Base-by-base conservation (phyloP, 2,329 filamentous ascomycete species). In the Trichoderma guizhouense region DNA sequence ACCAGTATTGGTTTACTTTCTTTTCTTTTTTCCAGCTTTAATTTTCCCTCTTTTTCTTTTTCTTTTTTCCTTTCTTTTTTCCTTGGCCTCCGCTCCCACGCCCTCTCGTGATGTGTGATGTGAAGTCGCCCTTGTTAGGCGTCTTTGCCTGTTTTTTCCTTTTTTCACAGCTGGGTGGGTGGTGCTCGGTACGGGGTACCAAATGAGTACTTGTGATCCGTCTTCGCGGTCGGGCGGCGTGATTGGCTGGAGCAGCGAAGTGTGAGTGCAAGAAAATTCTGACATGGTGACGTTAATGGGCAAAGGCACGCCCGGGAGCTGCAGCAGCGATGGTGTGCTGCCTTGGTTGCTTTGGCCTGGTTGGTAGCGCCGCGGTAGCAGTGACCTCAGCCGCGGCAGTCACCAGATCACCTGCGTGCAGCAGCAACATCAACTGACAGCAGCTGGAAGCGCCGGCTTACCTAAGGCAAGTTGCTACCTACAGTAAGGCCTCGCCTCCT, bases 341-440 rank as follows among this genome's bases (percentile, higher is more conserved):
- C 14, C 34, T 36, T 36, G 34, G 12, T 36, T 36, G 34, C 18
- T 18, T 12, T 60, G 36, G 36, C 6, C 36, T 43, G 36, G 36
- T 43, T 43, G 51, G 66, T 69, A 69, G 55, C 55, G 28, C 53
- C 12, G 15, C 43, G 51, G 66, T 69, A 69, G 55, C 55, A 69
- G 66, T 61, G 66, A 69, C 66, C 66, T 69, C 26, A 24, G 36
- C 65, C 43, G 18, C 55, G 58, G 26, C 34, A 21, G 66, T 61
- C 66, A 69, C 36, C 55, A 11, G 66, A 69, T 61, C 26, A 69
- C 66, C 26, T 12, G 66, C 66, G 55, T 69, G 55, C 34, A 32
- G 53, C 18, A 43, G 11, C 21, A 60, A 15, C 36, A 61, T 60
- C 55, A 32, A 47, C 66, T 36, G 66, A 60, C 53, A 47, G 43